Base-by-base conservation (phyloP, 2,329 filamentous ascomycete species). In the Sphaerulina vaccinii region DNA sequence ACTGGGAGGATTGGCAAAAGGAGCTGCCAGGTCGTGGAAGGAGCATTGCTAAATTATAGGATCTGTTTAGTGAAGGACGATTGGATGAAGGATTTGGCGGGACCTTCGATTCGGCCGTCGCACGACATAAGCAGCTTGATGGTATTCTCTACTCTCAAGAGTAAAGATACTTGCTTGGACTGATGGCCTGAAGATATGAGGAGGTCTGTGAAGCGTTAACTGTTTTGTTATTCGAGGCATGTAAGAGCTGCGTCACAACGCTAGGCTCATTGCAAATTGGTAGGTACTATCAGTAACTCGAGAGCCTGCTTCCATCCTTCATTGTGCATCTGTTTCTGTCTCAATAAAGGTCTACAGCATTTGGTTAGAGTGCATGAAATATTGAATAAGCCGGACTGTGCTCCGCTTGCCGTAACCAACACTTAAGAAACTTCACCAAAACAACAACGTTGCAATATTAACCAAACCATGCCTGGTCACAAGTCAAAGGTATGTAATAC, bases 121-220 rank as follows among this genome's bases (percentile, higher is more conserved):
- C 63, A 56, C 68, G 79, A n/a, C 77, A 79, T 62, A 65, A 71
- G 60, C 70, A 79, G 65, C 53, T 81, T 22, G 73, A 77, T 45
- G 19, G 27, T 29, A 56, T 58, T 15, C 41, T 55, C 27, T 56
- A 52, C 19, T n/a, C n/a, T n/a, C n/a, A n/a, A n/a, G n/a, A n/a
- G n/a, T n/a, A n/a, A n/a, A n/a, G n/a, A n/a, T n/a, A n/a, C n/a
- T n/a, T n/a, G n/a, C n/a, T n/a, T n/a, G n/a, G n/a, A n/a, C n/a
- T n/a, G n/a, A n/a, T n/a, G n/a, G n/a, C n/a, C 16, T 10, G 18
- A 15, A 23, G 22, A 36, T 8, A n/a, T n/a, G n/a, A n/a, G n/a
- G n/a, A n/a, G n/a, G n/a, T n/a, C n/a, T n/a, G n/a, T n/a, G n/a
- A n/a, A n/a, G n/a, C n/a, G n/a, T n/a, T n/a, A n/a, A n/a, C n/a